phyloP scores from a whole-genome alignment of 306 rosid species.

The Ammopiptanthus mongolicus region DNA sequence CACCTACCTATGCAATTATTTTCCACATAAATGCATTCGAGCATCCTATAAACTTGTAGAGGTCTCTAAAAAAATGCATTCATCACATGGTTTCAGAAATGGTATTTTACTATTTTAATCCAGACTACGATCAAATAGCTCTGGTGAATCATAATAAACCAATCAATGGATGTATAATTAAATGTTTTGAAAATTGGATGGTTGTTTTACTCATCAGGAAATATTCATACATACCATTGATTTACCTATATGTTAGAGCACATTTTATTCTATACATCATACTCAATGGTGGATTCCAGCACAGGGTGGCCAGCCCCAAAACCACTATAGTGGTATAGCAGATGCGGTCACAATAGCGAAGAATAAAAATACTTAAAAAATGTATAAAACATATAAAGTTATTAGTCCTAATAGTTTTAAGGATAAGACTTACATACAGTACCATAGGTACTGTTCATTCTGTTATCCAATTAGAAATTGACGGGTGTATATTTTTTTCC shows the following conservation, averaged over 20 bases:
- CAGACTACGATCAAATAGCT: neutral
- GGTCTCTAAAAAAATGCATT: neutral
- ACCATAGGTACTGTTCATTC: too few species aligned
- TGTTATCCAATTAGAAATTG: too few species aligned
- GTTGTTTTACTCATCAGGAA: neutral
- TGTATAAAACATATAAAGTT: neutral
- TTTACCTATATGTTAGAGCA: neutral
- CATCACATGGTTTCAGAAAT: neutral
- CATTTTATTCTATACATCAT: neutral
- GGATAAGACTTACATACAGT: too few species aligned
- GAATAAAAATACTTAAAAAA: neutral
- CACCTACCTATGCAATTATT: neutral
- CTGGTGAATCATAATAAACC: neutral
- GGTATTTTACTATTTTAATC: conserved; percentile 10
- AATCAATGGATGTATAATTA: neutral
- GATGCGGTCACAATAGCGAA: neutral
- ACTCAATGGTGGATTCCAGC: neutral
- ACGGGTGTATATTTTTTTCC: too few species aligned
- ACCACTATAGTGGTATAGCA: neutral
- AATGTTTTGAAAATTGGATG: neutral
- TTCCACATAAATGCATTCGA: conserved; percentile 1
- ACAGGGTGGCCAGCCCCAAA: neutral
- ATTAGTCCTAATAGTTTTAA: too few species aligned
- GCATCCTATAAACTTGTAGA: neutral
- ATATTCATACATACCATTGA: neutral